Conservation (phyloP, 2,329 filamentous ascomycete species). For the Arthrobotrys pseudoclavata region DNA sequence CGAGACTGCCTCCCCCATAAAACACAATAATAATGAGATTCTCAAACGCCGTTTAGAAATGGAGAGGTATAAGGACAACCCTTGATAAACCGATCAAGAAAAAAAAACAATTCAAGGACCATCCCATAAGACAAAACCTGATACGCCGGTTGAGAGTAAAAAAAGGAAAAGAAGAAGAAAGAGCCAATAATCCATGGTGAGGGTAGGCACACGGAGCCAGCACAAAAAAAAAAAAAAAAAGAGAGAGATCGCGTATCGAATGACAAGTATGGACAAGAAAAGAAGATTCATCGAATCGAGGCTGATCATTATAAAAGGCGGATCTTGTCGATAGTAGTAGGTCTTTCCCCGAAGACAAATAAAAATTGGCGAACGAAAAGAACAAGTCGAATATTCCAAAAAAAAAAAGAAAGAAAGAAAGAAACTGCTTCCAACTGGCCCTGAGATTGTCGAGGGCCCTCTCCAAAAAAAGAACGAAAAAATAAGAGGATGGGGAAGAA, state of each 20-base stretch:
- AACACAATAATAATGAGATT: constrained; percentile 12
- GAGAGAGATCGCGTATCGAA: constrained; percentile 39
- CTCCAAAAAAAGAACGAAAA: background rate
- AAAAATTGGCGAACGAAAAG: constrained; percentile 8
- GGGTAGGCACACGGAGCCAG: constrained; percentile 13
- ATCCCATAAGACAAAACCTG: constrained; percentile 4
- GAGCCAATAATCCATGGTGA: constrained; percentile 7
- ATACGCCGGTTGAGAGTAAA: constrained; percentile 31
- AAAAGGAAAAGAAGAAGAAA: constrained; percentile 21
- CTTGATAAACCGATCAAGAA: constrained; percentile 3
- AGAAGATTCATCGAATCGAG: constrained; percentile 52
- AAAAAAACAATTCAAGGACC: constrained; percentile 9
- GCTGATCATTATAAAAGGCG: constrained; percentile 46
- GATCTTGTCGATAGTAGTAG: constrained; percentile 29
- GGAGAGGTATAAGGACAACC: constrained; percentile 16
- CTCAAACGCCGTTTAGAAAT: constrained; percentile 40
- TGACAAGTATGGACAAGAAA: constrained; percentile 53
- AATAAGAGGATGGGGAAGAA: background rate
- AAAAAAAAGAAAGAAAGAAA: constrained; percentile 2
- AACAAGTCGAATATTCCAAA: background rate
- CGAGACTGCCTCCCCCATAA: background rate
- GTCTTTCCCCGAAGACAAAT: constrained; percentile 19
- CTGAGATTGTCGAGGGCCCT: background rate
- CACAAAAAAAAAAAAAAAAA: constrained; percentile 3
- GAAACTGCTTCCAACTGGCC: background rate